These are phyloP conservation scores for Xylogone sp. DNA, from an alignment of 2,329 filamentous ascomycete genomes.

Conservation along the genomic window DNA sequence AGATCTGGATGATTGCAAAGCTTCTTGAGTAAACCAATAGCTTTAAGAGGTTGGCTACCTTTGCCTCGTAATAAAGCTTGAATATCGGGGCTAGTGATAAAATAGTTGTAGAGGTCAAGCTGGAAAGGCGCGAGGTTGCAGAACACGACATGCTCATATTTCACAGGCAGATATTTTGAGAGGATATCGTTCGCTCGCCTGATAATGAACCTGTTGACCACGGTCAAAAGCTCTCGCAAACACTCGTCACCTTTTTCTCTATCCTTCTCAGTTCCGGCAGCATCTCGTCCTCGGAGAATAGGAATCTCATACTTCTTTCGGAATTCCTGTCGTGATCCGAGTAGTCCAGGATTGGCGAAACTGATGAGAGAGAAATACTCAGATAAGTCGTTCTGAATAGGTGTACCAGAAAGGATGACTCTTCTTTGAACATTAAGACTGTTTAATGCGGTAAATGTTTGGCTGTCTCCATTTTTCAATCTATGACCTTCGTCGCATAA, in stretches of 20 bases:
- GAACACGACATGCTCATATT: slow-evolving; percentile 99
- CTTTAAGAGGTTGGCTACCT: slow-evolving; percentile 92
- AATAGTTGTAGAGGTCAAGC: slow-evolving; percentile 90
- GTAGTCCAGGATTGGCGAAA: slow-evolving; percentile 90
- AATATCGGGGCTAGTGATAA: slow-evolving; percentile 93
- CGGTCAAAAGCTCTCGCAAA: slow-evolving; percentile 70
- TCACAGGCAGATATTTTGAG: slow-evolving; percentile 95
- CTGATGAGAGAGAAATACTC: slow-evolving; percentile 96
- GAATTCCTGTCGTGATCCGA: slow-evolving; percentile 87
- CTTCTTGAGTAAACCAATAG: slow-evolving; percentile 95
- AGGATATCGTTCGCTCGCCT: slow-evolving; percentile 95
- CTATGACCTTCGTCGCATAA: slow-evolving; percentile 96
- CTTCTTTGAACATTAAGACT: slow-evolving; percentile 84
- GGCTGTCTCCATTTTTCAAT: slow-evolving; percentile 92
- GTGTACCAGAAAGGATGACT: slow-evolving; percentile 93
- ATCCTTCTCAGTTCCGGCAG: slow-evolving; percentile 79
- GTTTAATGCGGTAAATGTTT: slow-evolving; percentile 90
- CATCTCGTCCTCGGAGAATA: slow-evolving; percentile 87
- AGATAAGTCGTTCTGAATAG: slow-evolving; percentile 97
- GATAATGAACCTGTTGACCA: slow-evolving; percentile 99
- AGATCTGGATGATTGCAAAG: slow-evolving; percentile 97
- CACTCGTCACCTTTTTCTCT: slow-evolving; percentile 80
- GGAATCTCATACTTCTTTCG: slow-evolving; percentile 91
- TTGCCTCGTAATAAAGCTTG: slow-evolving; percentile 88
- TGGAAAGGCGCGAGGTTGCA: slow-evolving; percentile 94